Evolutionary conservation across 306 rosid species (phyloP), one percentile per base, ranked within the genome.

Genomic region (Trifolium fragiferum): DNA sequence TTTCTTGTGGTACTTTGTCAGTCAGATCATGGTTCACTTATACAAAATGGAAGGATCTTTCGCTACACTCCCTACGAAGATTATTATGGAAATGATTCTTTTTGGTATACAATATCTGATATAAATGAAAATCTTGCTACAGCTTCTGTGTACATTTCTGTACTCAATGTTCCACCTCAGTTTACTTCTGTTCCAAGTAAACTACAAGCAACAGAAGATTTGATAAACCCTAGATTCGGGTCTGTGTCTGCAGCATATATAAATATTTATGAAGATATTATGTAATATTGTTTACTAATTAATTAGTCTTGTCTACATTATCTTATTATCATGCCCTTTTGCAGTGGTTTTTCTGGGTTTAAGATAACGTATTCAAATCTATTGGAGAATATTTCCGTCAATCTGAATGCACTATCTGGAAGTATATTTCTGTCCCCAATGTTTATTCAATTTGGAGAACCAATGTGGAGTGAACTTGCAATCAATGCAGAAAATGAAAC

Each of bases 161-260:
- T 92, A 78, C 93, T 90, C 73, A 85, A 83, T 20, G 80, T 90
- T 81, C 98, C 96, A 20, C 98, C 96, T 35, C 90, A 90, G 81
- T 82, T 92, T 86, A 76, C 80, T 87, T 87, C 94, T 46, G 83
- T 72, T 81, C 98, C 94, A 75, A 90, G 80, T 77, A 83, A 84
- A 84, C 75, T 92, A 30, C 91, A 86, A 64, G 96, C 94, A 80
- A 86, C 89, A 50, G 98, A 92, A 86, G 94, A 90, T 77, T 68
- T 81, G 78, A 70, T 90, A 60, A 86, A 85, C 63, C 98, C 98
- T 27, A 90, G 76, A 74, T 90, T 88, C 38, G 96, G 98, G 96
- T 92, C 75, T 63, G 81, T 18, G 35, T 68, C 50, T 1, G 12
- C 35, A 16, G 4, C 66, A 68, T 64, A 47, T 41, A 40, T 44